Evolutionary conservation across 2,329 filamentous ascomycete genomes (phyloP).

Genomic region (Zarea fungicola): DNA sequence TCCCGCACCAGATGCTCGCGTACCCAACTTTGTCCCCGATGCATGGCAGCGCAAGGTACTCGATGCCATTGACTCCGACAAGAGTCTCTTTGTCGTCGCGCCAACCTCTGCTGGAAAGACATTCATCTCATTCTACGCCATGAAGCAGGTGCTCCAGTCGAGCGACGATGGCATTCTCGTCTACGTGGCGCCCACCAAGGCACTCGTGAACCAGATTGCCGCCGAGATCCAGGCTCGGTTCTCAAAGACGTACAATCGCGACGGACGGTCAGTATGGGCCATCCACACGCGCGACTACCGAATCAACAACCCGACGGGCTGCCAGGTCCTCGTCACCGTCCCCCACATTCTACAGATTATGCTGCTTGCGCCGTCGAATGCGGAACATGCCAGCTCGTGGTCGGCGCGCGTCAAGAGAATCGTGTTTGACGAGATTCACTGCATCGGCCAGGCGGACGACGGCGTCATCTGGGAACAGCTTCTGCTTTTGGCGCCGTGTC

Average conservation of each 20-base stretch:
- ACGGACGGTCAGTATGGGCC: conserved; percentile 67
- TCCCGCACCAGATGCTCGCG: conserved; percentile 60
- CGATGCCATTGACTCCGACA: conserved; percentile 64
- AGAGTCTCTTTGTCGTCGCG: conserved; percentile 69
- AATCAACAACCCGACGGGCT: conserved; percentile 67
- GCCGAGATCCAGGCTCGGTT: conserved; percentile 73
- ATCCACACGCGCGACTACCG: conserved; percentile 73
- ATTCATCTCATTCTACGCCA: conserved; percentile 80
- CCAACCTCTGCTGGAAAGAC: conserved; percentile 78
- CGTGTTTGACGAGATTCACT: conserved; percentile 80
- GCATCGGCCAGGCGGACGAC: conserved; percentile 70
- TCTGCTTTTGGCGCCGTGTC: conserved; percentile 66
- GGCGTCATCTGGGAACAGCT: conserved; percentile 76
- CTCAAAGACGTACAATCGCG: conserved; percentile 57
- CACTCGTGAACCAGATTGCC: conserved; percentile 77
- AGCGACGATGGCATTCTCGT: conserved; percentile 67
- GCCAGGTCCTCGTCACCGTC: conserved; percentile 72
- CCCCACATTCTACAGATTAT: conserved; percentile 77
- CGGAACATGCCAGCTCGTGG: conserved; percentile 52
- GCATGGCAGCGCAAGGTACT: conserved; percentile 71
- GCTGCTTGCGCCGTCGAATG: conserved; percentile 61
- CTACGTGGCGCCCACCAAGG: conserved; percentile 77
- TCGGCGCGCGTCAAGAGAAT: conserved; percentile 64
- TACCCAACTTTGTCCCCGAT: conserved; percentile 64
- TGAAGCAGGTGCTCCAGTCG: conserved; percentile 66